Base-by-base conservation (phyloP, 2,329 filamentous ascomycete genomes). In the Fusarium acutatum region DNA sequence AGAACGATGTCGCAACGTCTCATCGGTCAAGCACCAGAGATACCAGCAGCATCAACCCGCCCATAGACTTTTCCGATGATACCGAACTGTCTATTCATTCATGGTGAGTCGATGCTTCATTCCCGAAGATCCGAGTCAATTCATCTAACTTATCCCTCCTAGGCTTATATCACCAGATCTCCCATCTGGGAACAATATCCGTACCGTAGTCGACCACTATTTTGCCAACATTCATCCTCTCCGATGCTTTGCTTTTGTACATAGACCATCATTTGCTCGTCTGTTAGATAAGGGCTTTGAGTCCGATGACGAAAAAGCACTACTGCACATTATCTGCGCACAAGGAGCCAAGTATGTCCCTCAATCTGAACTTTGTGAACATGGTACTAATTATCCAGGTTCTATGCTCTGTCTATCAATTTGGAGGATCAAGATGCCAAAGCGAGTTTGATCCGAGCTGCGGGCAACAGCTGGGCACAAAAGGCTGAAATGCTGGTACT, bases 211-310 rank as follows among this genome's bases (percentile, higher is more conserved):
- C 30, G 81, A 83, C 50, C 81, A 81, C 66, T 83, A 83, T 63
- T 83, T 83, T 70, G 75, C 80, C 65, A 83, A 83, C 35, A 75
- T 83, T 9, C 86, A 83, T 57, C 81, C 81, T n/a, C 78, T 83
- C 9, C 79, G 82, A 26, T 83, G 82, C 67, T 83, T 83, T 60
- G 81, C 82, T 22, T 83, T 83, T 77, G 81, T 83, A 24, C 82
- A 83, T 58, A 82, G 83, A 56, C 82, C 82, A 8, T 82, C 82
- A 3, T 83, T 83, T 56, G 81, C 82, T 71, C 75, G 81, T 11
- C 81, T 82, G 50, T 74, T 83, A 10, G 82, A 83, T 62, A 82
- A 80, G 30, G 82, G 82, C 0, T 78, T 82, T 50, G 76, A 78
- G 13, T 78, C 74, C 8, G 81, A 83, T 17, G 81, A 83, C 40